Percentiles rank a stretch among this genome's conserved stretches.
These are phyloP conservation scores for Penicillium alfredii DNA, from an alignment of 495 filamentous ascomycete species.

Conservation along the genomic window DNA sequence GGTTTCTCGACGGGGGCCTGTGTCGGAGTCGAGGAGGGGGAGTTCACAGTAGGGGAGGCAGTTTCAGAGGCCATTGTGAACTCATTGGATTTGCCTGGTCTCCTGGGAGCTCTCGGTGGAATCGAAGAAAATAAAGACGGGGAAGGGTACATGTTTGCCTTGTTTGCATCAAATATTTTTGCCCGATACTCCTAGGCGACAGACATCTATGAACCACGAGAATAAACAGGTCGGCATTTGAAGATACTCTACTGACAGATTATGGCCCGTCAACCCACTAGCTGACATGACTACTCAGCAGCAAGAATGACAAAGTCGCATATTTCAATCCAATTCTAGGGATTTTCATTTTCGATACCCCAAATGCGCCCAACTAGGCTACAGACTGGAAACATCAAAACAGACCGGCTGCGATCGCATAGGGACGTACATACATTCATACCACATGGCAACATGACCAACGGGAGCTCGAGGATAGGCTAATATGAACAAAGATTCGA, in stretches of 20 bases:
- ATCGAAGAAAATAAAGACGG: background rate
- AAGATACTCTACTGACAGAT: no score
- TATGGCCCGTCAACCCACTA: no score
- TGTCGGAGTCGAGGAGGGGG: slow-evolving; percentile 8
- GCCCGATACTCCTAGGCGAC: background rate
- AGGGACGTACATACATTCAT: slow-evolving; percentile 21
- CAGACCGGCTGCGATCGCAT: slow-evolving; percentile 17
- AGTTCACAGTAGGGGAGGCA: slow-evolving; percentile 8
- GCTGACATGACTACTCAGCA: no score
- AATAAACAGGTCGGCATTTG: no score
- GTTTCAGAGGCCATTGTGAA: slow-evolving; percentile 23
- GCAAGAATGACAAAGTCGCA: no score
- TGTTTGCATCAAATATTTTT: background rate
- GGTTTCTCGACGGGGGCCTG: slow-evolving; percentile 28
- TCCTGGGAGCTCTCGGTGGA: background rate
- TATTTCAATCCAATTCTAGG: background rate
- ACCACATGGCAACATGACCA: slow-evolving; percentile 21
- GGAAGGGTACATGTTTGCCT: background rate
- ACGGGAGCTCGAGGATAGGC: slow-evolving; percentile 1
- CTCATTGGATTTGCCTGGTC: slow-evolving; percentile 11
- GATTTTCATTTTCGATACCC: no score
- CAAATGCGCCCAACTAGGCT: slow-evolving; percentile 3
- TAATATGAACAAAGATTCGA: slow-evolving; percentile 1
- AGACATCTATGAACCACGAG: no score
- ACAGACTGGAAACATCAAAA: slow-evolving; percentile 2